These are phyloP conservation scores for Suhomyces tanzawaensis DNA, from an alignment of 805 yeast genomes.

Conservation along the genomic window DNA sequence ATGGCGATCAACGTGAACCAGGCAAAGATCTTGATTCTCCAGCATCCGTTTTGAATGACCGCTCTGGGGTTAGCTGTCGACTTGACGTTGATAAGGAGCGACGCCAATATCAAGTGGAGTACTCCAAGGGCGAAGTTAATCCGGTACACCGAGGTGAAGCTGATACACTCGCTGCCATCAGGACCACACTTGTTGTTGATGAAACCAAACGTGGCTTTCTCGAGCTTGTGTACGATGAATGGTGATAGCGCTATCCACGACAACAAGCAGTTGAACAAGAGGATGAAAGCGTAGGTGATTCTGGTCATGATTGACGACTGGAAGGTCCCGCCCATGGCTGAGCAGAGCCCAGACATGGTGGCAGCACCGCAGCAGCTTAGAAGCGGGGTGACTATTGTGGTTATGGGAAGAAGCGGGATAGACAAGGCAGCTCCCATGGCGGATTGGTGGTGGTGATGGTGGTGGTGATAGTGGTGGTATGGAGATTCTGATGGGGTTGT, in stretches of 20 bases:
- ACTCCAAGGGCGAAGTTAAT: slow-evolving; percentile 84
- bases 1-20: slow-evolving; percentile 57
- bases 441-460: neutral
- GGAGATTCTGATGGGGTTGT: neutral
- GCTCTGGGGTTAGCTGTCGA: slow-evolving; percentile 78
- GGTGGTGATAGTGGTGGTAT: neutral
- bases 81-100: slow-evolving; percentile 66
- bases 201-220: slow-evolving; percentile 63
- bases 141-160: slow-evolving; percentile 93
- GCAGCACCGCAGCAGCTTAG: slow-evolving; percentile 82
- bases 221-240: slow-evolving; percentile 71
- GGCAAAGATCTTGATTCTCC: slow-evolving; percentile 71
- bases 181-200: slow-evolving; percentile 68
- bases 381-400: slow-evolving; percentile 45
- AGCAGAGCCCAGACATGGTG: slow-evolving; percentile 58
- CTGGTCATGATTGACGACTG: slow-evolving; percentile 82
- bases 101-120: slow-evolving; percentile 71
- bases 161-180: slow-evolving; percentile 73
- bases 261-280: slow-evolving; percentile 72
- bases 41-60: slow-evolving; percentile 84
- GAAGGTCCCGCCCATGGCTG: slow-evolving; percentile 54
- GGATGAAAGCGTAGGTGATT: slow-evolving; percentile 76
- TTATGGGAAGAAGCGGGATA: slow-evolving; percentile 60
- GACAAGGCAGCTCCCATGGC: slow-evolving; percentile 70
- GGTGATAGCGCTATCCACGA: slow-evolving; percentile 94